Conservation (phyloP, 1,284 basidiomycete species). For the Vanrija pseudolonga region DNA sequence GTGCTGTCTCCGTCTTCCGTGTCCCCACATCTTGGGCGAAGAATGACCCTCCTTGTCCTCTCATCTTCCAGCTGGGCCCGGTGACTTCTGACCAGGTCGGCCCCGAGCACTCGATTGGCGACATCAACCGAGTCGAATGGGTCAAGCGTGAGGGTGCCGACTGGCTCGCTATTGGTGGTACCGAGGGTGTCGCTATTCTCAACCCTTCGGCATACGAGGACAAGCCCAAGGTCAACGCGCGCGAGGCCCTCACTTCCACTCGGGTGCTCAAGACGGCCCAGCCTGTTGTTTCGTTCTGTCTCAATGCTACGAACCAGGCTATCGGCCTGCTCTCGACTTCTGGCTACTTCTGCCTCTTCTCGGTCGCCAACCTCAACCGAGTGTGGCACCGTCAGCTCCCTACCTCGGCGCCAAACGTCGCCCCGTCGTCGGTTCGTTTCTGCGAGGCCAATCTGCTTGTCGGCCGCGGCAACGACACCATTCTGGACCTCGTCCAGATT, state of each 20-base stretch:
- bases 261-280: conserved; percentile 36
- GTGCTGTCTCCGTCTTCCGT: conserved; percentile 26
- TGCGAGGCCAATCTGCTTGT: conserved; percentile 41
- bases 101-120: conserved; percentile 17
- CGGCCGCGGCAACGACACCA: conserved; percentile 33
- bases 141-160: conserved; percentile 25
- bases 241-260: conserved; percentile 12
- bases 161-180: conserved; percentile 34
- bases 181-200: conserved; percentile 32
- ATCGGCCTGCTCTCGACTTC: conserved; percentile 34
- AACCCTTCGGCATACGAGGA: conserved; percentile 15
- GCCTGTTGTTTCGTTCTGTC: conserved; percentile 31
- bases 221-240: conserved; percentile 4
- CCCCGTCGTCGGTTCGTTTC: conserved; percentile 32
- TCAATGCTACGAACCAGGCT: conserved; percentile 39
- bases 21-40: conserved; percentile 27
- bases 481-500: conserved; percentile 42
- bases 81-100: conserved; percentile 3
- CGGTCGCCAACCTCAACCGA: conserved; percentile 24
- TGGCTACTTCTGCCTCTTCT: conserved; percentile 33
- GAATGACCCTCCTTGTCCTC: conserved; percentile 27
- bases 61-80: conserved; percentile 17
- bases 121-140: conserved; percentile 32
- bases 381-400: conserved; percentile 44
- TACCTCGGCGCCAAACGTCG: conserved; percentile 9